These are phyloP conservation scores for slime mould (Dictyostelium discoideum) DNA, from an alignment of 78 protist species.

Conservation along the genomic window DNA sequence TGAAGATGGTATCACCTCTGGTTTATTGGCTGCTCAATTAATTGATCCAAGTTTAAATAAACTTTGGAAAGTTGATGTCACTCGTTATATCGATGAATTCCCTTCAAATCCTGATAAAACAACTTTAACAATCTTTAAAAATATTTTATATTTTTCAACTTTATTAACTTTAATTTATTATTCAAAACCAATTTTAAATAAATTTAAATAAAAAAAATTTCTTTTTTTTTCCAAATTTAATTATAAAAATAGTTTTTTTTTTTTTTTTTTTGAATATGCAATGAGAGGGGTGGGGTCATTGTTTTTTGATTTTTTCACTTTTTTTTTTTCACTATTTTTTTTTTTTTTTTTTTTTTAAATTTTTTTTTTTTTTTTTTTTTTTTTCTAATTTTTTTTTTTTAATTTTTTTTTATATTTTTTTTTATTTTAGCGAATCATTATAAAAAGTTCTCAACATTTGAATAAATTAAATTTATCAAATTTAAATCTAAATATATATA, in stretches of 20 bases:
- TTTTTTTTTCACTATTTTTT: too few species aligned
- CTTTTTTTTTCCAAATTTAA: background rate
- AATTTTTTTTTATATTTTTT: background rate
- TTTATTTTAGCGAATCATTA: background rate
- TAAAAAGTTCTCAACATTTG: background rate
- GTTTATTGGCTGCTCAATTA: slow-evolving; percentile 49
- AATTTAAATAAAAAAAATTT: background rate
- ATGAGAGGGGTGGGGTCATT: too few species aligned
- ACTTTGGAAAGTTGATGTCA: slow-evolving; percentile 36
- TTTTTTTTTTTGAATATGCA: too few species aligned
- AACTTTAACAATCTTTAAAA: background rate
- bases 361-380: too few species aligned
- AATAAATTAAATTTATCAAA: background rate
- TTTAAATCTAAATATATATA: background rate
- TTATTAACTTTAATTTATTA: background rate
- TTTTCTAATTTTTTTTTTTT: too few species aligned
- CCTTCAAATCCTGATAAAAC: background rate
- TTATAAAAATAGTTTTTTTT: too few species aligned
- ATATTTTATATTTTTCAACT: background rate
- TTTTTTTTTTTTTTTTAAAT: too few species aligned
- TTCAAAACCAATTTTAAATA: background rate
- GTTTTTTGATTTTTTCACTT: too few species aligned
- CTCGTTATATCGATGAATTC: slow-evolving; percentile 1
- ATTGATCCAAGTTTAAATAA: slow-evolving; percentile 28
- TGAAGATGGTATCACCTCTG: slow-evolving; percentile 64